These are phyloP conservation scores for Cyclotella sp. DNA, from an alignment of 108 stramenopile species.

Conservation along the genomic window DNA sequence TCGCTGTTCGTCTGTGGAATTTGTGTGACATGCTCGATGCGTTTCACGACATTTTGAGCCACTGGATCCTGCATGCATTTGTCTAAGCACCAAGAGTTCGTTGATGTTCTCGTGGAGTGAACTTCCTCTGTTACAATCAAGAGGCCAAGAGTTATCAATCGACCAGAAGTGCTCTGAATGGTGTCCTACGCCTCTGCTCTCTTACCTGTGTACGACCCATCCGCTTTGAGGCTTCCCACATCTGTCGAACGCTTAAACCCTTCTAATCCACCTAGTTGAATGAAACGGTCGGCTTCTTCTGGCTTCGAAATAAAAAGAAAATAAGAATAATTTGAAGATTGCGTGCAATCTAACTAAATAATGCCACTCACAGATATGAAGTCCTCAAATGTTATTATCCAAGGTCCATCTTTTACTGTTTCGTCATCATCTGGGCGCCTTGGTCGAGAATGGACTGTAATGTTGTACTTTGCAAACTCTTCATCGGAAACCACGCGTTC, in stretches of 20 bases:
- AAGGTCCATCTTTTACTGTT: constrained; percentile 20
- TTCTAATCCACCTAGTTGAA: constrained; percentile 15
- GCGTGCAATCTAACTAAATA: constrained; percentile 44
- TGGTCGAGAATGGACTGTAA: constrained; percentile 36
- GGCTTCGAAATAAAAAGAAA: no score
- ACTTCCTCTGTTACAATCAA: constrained; percentile 9
- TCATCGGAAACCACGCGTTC: constrained; percentile 23
- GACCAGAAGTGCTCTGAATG: not conserved
- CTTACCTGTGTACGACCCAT: constrained; percentile 31
- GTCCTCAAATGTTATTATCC: constrained; percentile 31
- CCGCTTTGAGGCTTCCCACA: constrained; percentile 31
- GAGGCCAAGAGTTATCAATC: not conserved
- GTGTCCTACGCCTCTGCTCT: not conserved
- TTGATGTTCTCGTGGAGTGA: constrained; percentile 17
- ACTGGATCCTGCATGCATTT: constrained; percentile 61
- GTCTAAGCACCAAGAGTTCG: constrained; percentile 81
- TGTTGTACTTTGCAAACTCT: constrained; percentile 38
- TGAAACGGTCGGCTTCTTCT: constrained; percentile 44
- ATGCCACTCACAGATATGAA: constrained; percentile 48
- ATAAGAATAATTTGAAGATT: not conserved
- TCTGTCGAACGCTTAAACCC: constrained; percentile 38
- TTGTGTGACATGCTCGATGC: constrained; percentile 61
- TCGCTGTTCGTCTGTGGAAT: constrained; percentile 72
- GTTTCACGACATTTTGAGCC: constrained; percentile 49
- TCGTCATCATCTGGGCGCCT: constrained; percentile 23